These are phyloP conservation scores for Podaxis sp. DNA, from an alignment of 768 basidiomycete genomes.

Conservation along the genomic window DNA sequence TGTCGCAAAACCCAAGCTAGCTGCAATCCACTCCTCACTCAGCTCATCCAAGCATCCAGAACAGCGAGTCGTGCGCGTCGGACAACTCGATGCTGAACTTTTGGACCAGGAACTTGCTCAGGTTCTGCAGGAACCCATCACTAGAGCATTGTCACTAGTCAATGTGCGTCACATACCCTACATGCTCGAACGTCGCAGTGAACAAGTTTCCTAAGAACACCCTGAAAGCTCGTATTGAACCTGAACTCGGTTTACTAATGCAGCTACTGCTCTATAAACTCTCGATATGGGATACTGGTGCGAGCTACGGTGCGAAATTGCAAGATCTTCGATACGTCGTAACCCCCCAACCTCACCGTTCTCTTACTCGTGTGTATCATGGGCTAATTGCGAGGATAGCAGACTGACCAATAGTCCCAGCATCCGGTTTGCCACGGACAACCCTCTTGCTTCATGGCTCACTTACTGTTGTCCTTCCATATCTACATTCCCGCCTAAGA, in stretches of 20 bases:
- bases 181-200: background rate
- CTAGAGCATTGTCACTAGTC: constrained; percentile 62
- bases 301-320: constrained; percentile 79
- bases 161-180: constrained; percentile 42
- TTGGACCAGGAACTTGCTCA: constrained; percentile 85
- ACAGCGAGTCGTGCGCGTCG: constrained; percentile 69
- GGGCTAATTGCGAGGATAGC: constrained; percentile 2
- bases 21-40: constrained; percentile 40
- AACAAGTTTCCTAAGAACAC: constrained; percentile 38
- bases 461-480: constrained; percentile 73
- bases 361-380: constrained; percentile 32
- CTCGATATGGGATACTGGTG: constrained; percentile 75
- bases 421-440: constrained; percentile 59
- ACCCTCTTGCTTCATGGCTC: constrained; percentile 63
- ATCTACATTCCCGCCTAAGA: constrained; percentile 72
- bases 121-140: constrained; percentile 78
- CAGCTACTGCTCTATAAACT: constrained; percentile 74
- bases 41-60: constrained; percentile 22
- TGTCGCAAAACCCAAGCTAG: constrained; percentile 49
- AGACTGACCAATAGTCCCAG: constrained; percentile 28
- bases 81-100: constrained; percentile 87
- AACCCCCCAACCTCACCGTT: constrained; percentile 18
- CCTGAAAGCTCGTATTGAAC: constrained; percentile 60
- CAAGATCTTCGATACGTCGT: constrained; percentile 69
- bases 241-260: constrained; percentile 68